phyloP scores from a whole-genome alignment of 495 filamentous ascomycete genomes.

The Xylaria cubensis region DNA sequence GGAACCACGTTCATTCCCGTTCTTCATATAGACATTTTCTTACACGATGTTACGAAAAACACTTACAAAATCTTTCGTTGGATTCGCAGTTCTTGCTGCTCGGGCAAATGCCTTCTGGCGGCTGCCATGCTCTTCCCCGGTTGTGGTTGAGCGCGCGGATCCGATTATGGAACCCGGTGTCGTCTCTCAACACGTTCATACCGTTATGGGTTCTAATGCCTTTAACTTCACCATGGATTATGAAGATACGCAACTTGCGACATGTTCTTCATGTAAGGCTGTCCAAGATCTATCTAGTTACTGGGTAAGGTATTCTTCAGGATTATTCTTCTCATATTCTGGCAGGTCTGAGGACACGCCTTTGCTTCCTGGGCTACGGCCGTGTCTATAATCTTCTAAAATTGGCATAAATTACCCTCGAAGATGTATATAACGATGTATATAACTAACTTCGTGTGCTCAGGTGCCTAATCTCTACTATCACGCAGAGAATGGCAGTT shows the following conservation, averaged over 20 bases:
- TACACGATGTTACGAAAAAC: not conserved
- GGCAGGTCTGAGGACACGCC: not conserved
- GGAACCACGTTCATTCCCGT: too few species aligned
- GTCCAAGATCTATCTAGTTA: conserved; percentile 74
- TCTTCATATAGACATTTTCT: not conserved
- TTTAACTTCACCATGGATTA: conserved; percentile 68
- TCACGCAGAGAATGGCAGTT: conserved; percentile 66
- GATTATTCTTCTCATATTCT: not conserved
- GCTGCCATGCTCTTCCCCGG: conserved; percentile 38
- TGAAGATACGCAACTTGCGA: conserved; percentile 56
- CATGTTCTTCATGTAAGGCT: conserved; percentile 68
- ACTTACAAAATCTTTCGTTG: conserved; percentile 10
- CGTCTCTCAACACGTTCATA: conserved; percentile 57
- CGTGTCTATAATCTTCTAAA: not conserved
- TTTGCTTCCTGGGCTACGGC: not conserved
- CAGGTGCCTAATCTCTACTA: conserved; percentile 67
- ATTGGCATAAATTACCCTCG: not conserved
- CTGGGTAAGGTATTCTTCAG: conserved; percentile 55
- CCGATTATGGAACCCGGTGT: conserved; percentile 67
- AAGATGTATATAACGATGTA: not conserved
- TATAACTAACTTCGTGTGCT: not conserved
- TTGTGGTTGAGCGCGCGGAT: conserved; percentile 62
- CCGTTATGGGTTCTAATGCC: conserved; percentile 70
- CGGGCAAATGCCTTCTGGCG: conserved; percentile 33
- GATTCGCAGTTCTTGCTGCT: conserved; percentile 7